phyloP scores from a whole-genome alignment of 176 grass and related monocot species.

The Oryza meyeriana region DNA sequence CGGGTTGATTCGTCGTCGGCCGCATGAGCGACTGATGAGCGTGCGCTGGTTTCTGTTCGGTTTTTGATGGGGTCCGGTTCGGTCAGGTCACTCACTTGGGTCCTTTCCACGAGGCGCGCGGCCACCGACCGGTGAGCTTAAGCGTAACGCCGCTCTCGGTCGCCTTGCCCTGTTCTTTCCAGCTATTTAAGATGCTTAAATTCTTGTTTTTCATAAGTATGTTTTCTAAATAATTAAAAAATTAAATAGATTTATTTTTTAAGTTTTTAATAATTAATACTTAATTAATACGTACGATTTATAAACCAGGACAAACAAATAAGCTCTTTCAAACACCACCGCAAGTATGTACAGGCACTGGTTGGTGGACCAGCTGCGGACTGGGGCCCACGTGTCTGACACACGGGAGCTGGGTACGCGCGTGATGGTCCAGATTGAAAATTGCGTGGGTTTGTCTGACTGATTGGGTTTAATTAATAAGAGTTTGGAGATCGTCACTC shows the following conservation, averaged over 20 bases:
- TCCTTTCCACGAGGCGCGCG: not conserved
- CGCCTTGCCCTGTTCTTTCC: too few species aligned
- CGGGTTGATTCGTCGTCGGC: constrained; percentile 32
- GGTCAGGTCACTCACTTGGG: constrained; percentile 13
- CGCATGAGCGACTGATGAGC: constrained; percentile 7
- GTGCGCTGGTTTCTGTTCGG: not conserved
- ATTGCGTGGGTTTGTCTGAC: not conserved
- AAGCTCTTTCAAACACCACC: too few species aligned
- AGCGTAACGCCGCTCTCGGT: not conserved
- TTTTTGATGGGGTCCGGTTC: not conserved
- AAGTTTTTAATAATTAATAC: too few species aligned
- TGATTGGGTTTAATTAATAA: not conserved
- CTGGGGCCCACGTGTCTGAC: not conserved
- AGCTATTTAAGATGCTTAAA: too few species aligned
- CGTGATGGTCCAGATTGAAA: not conserved
- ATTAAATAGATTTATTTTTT: too few species aligned
- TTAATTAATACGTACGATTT: too few species aligned
- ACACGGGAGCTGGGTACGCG: not conserved
- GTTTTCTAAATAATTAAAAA: too few species aligned
- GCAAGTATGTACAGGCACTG: not conserved
- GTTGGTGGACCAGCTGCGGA: not conserved
- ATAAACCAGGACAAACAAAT: too few species aligned
- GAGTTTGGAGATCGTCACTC: not conserved
- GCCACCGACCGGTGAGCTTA: constrained; percentile 34
- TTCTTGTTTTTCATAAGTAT: too few species aligned